A percentile compares a stretch with the other conserved stretches of the same genome.
These are phyloP conservation scores for Cyclocybe cylindracea DNA, from an alignment of 768 basidiomycete species.

Conservation along the genomic window DNA sequence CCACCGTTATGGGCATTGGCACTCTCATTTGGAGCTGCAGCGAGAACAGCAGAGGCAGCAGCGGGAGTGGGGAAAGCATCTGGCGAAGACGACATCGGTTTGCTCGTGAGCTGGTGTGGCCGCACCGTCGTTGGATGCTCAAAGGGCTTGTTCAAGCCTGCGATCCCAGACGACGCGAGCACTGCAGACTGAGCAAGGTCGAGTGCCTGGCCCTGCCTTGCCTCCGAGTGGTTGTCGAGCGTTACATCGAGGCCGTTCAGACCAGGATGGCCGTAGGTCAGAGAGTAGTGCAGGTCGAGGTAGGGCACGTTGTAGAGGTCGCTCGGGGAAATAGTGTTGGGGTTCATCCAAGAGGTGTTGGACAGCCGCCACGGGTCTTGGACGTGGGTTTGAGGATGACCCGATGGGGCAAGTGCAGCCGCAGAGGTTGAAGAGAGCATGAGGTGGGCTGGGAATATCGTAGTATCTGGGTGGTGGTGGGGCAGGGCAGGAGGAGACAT, in stretches of 20 bases:
- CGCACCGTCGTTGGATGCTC: constrained; percentile 9
- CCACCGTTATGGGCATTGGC: not conserved
- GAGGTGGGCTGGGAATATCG: not conserved
- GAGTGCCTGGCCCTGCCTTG: constrained; percentile 34
- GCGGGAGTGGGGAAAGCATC: not conserved
- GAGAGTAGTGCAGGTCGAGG: constrained; percentile 66
- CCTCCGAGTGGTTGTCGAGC: constrained; percentile 15
- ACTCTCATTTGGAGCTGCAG: not conserved
- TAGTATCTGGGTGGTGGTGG: not conserved
- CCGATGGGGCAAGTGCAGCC: not conserved
- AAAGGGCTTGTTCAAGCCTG: not conserved
- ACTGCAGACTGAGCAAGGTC: constrained; percentile 35
- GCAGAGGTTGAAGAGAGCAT: constrained; percentile 5
- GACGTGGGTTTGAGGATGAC: not conserved
- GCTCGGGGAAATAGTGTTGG: too few relatives aligned
- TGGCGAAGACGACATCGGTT: not conserved
- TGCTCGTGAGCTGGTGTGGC: not conserved
- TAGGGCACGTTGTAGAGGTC: constrained; percentile 56
- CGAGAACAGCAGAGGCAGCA: not conserved
- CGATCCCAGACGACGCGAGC: constrained; percentile 7
- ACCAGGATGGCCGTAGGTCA: not conserved
- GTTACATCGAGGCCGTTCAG: constrained; percentile 9
- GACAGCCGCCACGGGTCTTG: not conserved
- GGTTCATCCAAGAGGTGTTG: too few relatives aligned
- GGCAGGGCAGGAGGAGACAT: not conserved